Conservation (phyloP, 2,329 filamentous ascomycete genomes). For the Stagonosporopsis rhizophila region DNA sequence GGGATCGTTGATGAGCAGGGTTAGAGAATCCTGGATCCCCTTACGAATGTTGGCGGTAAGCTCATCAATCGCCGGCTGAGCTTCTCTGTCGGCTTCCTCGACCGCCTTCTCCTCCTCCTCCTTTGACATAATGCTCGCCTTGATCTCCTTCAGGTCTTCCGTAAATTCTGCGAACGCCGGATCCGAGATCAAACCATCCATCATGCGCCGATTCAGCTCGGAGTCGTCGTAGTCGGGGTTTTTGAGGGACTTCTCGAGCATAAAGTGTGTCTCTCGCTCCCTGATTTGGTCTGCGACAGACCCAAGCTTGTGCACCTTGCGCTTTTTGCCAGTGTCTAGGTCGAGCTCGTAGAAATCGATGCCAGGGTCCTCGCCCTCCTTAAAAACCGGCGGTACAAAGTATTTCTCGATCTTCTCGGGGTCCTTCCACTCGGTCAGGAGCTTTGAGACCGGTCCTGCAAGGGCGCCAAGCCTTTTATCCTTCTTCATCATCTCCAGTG, state of each 20-base stretch:
- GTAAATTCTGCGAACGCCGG: conserved; percentile 41
- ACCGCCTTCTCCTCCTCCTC: conserved; percentile 8
- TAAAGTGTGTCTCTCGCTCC: conserved; percentile 30
- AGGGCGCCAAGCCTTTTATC: background rate
- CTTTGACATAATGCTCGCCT: conserved; percentile 27
- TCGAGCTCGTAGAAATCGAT: conserved; percentile 44
- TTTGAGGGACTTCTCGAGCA: conserved; percentile 32
- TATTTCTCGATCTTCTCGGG: conserved; percentile 8
- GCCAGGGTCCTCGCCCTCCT: conserved; percentile 28
- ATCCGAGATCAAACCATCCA: conserved; percentile 40
- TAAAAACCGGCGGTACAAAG: background rate
- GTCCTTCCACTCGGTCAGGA: conserved; percentile 3
- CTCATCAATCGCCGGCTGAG: conserved; percentile 25
- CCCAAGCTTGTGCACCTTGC: conserved; percentile 32
- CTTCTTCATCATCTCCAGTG: background rate
- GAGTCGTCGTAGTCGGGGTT: conserved; percentile 42
- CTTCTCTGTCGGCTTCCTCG: conserved; percentile 15
- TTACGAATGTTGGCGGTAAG: conserved; percentile 25
- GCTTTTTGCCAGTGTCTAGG: conserved; percentile 29
- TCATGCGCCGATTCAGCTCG: conserved; percentile 32
- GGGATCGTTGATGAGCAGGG: conserved; percentile 40
- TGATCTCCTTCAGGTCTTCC: conserved; percentile 38
- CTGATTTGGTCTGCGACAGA: conserved; percentile 34
- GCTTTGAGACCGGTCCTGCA: background rate
- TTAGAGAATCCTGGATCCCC: conserved; percentile 30